These are phyloP conservation scores for Nicotiana noctiflora DNA, from an alignment of 257 asterid genomes.

Conservation along the genomic window DNA sequence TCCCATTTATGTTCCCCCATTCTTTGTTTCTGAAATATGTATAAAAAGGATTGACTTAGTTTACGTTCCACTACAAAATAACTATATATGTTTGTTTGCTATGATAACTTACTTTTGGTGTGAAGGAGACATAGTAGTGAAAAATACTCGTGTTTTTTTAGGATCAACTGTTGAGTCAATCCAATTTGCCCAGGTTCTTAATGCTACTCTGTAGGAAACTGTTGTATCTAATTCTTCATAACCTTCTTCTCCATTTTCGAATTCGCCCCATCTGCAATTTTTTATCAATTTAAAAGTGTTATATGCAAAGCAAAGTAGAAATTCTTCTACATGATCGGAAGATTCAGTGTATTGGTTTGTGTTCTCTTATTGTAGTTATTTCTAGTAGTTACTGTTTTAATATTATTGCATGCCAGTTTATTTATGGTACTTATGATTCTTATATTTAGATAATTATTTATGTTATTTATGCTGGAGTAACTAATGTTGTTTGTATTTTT, in stretches of 20 bases:
- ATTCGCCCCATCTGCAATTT: slow-evolving; percentile 68
- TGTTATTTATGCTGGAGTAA: too few species aligned
- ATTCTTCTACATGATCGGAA: not conserved
- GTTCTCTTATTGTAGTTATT: too few species aligned
- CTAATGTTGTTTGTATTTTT: too few species aligned
- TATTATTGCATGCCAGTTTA: too few species aligned
- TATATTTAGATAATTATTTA: too few species aligned
- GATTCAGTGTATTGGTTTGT: too few species aligned
- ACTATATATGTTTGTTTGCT: not conserved
- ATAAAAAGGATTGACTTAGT: not conserved
- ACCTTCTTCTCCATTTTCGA: slow-evolving; percentile 76
- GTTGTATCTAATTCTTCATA: slow-evolving; percentile 52
- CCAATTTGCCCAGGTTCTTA: slow-evolving; percentile 92
- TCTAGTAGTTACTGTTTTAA: too few species aligned
- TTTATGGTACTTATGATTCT: too few species aligned
- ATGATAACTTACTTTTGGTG: slow-evolving; percentile 46
- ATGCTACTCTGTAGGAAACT: slow-evolving; percentile 56
- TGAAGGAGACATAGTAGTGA: slow-evolving; percentile 82
- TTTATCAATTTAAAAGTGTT: not conserved
- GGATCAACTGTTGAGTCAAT: slow-evolving; percentile 73
- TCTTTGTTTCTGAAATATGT: slow-evolving; percentile 45
- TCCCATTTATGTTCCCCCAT: slow-evolving; percentile 65
- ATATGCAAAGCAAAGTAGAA: not conserved
- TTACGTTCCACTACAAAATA: not conserved
- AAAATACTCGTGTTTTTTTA: slow-evolving; percentile 56